Evolutionary conservation across 805 yeast species (phyloP).

Genomic region (Schwanniomyces vanrijiae): DNA sequence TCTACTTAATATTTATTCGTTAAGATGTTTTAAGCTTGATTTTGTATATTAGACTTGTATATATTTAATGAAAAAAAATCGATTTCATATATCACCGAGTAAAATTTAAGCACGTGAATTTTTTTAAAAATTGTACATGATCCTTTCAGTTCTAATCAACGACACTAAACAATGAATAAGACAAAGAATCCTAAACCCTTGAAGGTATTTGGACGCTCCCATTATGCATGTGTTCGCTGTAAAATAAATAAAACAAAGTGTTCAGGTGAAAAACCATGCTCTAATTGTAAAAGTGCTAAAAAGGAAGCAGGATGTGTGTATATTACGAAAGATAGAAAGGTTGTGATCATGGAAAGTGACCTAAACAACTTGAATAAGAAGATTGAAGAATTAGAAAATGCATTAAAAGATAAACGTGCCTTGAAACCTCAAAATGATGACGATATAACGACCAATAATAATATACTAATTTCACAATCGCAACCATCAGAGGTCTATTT

Average conservation of each 20-base stretch:
- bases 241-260: constrained; percentile 40
- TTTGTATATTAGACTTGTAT: constrained; percentile 5
- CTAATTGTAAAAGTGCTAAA: constrained; percentile 36
- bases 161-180: not conserved
- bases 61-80: not conserved
- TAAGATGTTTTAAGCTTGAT: not conserved
- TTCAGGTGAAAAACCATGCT: constrained; percentile 42
- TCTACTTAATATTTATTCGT: not conserved
- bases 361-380: constrained; percentile 33
- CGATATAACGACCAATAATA: not conserved
- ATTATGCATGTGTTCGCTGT: constrained; percentile 45
- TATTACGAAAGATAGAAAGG: constrained; percentile 39
- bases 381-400: constrained; percentile 27
- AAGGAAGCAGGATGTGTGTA: constrained; percentile 33
- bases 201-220: constrained; percentile 42
- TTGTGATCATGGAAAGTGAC: constrained; percentile 44
- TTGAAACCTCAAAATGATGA: not conserved
- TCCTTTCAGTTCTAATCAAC: not conserved
- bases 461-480: not conserved
- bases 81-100: not conserved
- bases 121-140: not conserved
- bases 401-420: not conserved
- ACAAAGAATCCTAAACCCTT: constrained; percentile 27
- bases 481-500: not conserved
- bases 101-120: not conserved